Percentiles rank a stretch among this genome's conserved stretches.
phyloP scores from a whole-genome alignment of 129 eudicot genomes.

The Sambucus nigra region DNA sequence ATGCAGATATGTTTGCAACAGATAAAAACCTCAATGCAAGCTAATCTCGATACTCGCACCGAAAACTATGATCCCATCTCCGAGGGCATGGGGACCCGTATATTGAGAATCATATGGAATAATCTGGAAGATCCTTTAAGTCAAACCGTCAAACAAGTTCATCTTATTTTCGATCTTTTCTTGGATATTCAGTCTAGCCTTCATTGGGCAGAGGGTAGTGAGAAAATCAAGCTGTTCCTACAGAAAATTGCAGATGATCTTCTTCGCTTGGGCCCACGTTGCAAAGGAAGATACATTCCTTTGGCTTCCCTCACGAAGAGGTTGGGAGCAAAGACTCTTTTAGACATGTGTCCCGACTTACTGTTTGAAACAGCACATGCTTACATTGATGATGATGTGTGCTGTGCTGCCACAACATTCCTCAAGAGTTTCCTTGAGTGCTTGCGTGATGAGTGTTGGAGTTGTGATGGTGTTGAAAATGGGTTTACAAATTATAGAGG shows the following conservation, averaged over 20 bases:
- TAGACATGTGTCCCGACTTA: constrained; percentile 65
- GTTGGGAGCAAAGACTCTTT: constrained; percentile 68
- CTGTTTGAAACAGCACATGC: constrained; percentile 64
- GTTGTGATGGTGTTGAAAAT: constrained; percentile 68
- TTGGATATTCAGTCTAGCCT: constrained; percentile 70
- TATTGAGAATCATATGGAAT: constrained; percentile 84
- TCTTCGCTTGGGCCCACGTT: constrained; percentile 81
- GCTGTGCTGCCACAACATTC: constrained; percentile 84
- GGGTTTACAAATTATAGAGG: constrained; percentile 59
- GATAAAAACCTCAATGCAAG: constrained; percentile 61
- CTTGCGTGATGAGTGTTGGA: constrained; percentile 87
- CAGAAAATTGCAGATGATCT: constrained; percentile 62
- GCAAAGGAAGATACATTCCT: constrained; percentile 95
- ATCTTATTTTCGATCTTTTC: constrained; percentile 89
- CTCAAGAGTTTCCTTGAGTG: constrained; percentile 89
- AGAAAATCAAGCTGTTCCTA: constrained; percentile 38
- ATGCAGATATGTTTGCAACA: constrained; percentile 97
- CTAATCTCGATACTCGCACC: constrained; percentile 11
- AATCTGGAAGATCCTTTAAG: constrained; percentile 90
- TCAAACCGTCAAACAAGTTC: constrained; percentile 98
- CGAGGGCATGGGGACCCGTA: constrained; percentile 60
- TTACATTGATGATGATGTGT: constrained; percentile 89
- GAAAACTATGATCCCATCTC: constrained; percentile 42
- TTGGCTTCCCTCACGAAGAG: constrained; percentile 80
- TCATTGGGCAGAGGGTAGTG: constrained; percentile 49